These are phyloP conservation scores for Cystobasidium pallidum DNA, from an alignment of 1,284 basidiomycete species.

Conservation along the genomic window DNA sequence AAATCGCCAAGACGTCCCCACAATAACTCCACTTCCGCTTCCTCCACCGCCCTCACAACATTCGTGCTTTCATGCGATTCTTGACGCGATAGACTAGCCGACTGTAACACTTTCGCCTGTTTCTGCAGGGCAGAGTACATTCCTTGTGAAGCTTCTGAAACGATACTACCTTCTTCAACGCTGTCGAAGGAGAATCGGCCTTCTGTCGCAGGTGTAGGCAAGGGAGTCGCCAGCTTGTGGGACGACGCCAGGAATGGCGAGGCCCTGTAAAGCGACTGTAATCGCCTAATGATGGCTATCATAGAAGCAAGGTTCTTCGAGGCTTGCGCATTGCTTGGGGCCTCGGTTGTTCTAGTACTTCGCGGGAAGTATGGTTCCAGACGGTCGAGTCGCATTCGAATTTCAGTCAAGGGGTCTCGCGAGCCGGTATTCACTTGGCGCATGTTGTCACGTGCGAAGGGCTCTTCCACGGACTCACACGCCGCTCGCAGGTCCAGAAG, in stretches of 20 bases:
- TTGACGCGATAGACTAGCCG: constrained; percentile 59
- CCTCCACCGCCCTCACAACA: constrained; percentile 46
- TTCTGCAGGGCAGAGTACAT: constrained; percentile 67
- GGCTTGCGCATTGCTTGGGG: constrained; percentile 58
- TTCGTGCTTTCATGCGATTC: constrained; percentile 22
- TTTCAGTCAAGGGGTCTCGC: constrained; percentile 65
- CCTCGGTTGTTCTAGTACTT: constrained; percentile 58
- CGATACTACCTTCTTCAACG: not conserved
- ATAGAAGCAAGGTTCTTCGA: constrained; percentile 69
- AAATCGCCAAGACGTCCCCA: constrained; percentile 74
- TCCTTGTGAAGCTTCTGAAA: constrained; percentile 5
- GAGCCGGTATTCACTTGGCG: constrained; percentile 13
- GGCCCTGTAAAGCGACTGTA: constrained; percentile 59
- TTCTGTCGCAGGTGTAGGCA: constrained; percentile 10
- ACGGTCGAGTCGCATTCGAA: constrained; percentile 63
- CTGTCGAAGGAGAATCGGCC: constrained; percentile 18
- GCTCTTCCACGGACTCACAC: constrained; percentile 21
- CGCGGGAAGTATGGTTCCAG: constrained; percentile 61
- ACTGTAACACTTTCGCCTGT: constrained; percentile 69
- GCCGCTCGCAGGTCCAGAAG: constrained; percentile 31
- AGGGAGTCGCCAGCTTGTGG: constrained; percentile 32
- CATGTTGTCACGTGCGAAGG: constrained; percentile 26
- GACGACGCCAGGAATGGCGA: constrained; percentile 46
- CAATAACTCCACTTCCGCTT: constrained; percentile 65
- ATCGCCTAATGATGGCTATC: constrained; percentile 67